Base-by-base conservation (phyloP, 2,329 filamentous ascomycete genomes). In the Ophiosphaerella herpotricha region DNA sequence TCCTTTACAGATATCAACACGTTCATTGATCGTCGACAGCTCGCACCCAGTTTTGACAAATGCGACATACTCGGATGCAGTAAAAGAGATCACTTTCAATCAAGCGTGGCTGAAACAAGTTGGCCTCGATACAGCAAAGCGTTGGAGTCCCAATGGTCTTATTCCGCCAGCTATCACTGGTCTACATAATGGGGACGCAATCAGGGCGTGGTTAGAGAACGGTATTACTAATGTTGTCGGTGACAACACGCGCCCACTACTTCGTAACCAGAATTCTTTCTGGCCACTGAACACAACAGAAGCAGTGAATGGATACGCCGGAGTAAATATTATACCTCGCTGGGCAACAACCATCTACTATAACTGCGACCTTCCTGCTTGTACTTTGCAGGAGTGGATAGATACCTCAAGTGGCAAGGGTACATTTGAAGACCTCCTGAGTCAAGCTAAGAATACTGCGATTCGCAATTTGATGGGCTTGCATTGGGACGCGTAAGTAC, bases 141-240 rank as follows among this genome's bases (percentile, higher is more conserved):
- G 74, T 37, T 85, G 78, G 65, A 85, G 81, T 24, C 54, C 71
- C 3, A 76, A 78, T 33, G 83, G 83, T 26, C 76, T 86, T 45
- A 83, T 86, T 50, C 84, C 84, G 2, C 84, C 84, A 1, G 83
- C 82, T 31, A 86, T 86, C 53, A 86, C 84, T 1, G 84, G 84
- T 43, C 64, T 86, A 23, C 82, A 85, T 71, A 86, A 86, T 57
- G 83, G 80, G 14, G 84, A 86, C 66, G 83, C 78, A 11, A 78
- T 86, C 40, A 71, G 71, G 44, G 84, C 81, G 6, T 86, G 82
- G 82, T 74, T 75, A 59, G 81, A 84, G 38, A 82, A 82, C 50
- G 82, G 83, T n/a, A 81, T 86, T 55, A 74, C 67, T 14, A 80
- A 82, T 57, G 83, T 82, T 43, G 82, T 86, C 13, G 84, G 84